phyloP scores from a whole-genome alignment of 805 yeast genomes.

The Metschnikowia gruessii region DNA sequence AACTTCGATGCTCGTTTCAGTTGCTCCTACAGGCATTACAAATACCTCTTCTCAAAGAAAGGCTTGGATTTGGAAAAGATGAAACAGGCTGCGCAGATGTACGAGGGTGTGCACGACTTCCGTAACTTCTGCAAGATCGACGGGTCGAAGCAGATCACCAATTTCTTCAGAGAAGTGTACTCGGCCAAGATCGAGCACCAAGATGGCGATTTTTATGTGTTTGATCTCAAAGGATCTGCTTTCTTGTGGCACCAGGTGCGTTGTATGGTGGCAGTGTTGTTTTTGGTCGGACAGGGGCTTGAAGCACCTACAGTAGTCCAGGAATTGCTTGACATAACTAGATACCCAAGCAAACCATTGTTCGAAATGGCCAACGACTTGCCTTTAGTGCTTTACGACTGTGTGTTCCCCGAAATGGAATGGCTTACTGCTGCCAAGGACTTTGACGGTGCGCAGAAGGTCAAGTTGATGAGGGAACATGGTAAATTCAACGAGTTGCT shows the following conservation, averaged over 20 bases:
- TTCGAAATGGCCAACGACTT: conserved; percentile 89
- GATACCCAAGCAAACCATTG: conserved; percentile 64
- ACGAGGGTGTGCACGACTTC: conserved; percentile 81
- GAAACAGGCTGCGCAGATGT: conserved; percentile 61
- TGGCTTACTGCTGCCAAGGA: conserved; percentile 51
- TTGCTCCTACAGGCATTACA: conserved; percentile 81
- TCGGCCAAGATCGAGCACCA: conserved; percentile 46
- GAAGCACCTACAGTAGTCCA: conserved; percentile 60
- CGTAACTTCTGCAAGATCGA: conserved; percentile 93
- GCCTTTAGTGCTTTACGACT: conserved; percentile 84
- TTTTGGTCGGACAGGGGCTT: conserved; percentile 73
- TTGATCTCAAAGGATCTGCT: conserved; percentile 83
- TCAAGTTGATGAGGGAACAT: conserved; percentile 42
- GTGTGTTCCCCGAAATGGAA: conserved; percentile 66
- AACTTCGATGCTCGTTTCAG: conserved; percentile 91
- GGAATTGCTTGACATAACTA: conserved; percentile 55
- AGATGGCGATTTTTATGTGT: conserved; percentile 52
- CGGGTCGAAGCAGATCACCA: conserved; percentile 88
- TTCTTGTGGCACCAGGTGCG: conserved; percentile 98
- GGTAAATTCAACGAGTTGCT: conserved; percentile 47
- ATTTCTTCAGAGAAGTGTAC: conserved; percentile 63
- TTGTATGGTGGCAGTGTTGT: conserved; percentile 84
- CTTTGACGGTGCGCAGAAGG: conserved; percentile 19
- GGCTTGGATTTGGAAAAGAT: conserved; percentile 62
- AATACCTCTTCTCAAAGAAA: conserved; percentile 64